A percentile compares a stretch with the other conserved stretches of the same genome.
Evolutionary conservation across 2,329 filamentous ascomycete species (phyloP).

Genomic region (Pezicula carpinea): DNA sequence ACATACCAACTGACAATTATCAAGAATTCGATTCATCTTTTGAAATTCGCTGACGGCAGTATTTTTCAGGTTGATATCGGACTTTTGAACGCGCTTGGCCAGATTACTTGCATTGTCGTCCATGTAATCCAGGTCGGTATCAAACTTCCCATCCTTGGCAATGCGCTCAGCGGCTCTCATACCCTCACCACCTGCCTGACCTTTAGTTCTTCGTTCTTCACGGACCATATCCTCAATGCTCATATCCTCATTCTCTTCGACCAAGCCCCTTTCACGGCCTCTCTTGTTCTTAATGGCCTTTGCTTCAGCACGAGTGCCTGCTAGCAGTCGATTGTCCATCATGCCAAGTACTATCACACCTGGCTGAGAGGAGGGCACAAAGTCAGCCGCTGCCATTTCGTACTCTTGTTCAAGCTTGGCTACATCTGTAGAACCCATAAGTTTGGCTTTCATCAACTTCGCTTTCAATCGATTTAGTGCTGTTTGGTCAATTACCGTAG

Average conservation of each 20-base stretch:
- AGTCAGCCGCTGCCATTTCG: conserved; percentile 65
- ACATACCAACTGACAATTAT: conserved; percentile 67
- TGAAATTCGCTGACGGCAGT: conserved; percentile 84
- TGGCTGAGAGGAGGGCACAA: conserved; percentile 42
- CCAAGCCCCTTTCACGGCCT: conserved; percentile 75
- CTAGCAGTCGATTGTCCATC: conserved; percentile 86
- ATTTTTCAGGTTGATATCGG: conserved; percentile 82
- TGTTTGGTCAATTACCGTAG: conserved; percentile 64
- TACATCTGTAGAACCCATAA: conserved; percentile 72
- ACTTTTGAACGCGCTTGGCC: conserved; percentile 81
- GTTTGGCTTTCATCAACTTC: conserved; percentile 91
- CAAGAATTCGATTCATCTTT: conserved; percentile 80
- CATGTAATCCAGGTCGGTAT: conserved; percentile 92
- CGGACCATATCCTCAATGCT: conserved; percentile 94
- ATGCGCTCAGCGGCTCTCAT: conserved; percentile 85
- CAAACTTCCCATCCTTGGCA: conserved; percentile 86
- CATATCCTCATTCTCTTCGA: conserved; percentile 95
- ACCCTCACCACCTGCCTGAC: conserved; percentile 74
- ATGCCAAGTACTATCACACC: conserved; percentile 76
- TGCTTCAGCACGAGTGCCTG: conserved; percentile 68
- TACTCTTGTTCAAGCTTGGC: conserved; percentile 79
- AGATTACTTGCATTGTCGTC: conserved; percentile 94
- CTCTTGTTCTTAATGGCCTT: conserved; percentile 74
- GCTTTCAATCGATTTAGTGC: conserved; percentile 85
- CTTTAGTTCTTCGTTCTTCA: conserved; percentile 82